Percentiles rank a stretch among this genome's conserved stretches.
Conservation (phyloP, 192 early-diverging fungal genomes). For the Spizellomyces sp. region DNA sequence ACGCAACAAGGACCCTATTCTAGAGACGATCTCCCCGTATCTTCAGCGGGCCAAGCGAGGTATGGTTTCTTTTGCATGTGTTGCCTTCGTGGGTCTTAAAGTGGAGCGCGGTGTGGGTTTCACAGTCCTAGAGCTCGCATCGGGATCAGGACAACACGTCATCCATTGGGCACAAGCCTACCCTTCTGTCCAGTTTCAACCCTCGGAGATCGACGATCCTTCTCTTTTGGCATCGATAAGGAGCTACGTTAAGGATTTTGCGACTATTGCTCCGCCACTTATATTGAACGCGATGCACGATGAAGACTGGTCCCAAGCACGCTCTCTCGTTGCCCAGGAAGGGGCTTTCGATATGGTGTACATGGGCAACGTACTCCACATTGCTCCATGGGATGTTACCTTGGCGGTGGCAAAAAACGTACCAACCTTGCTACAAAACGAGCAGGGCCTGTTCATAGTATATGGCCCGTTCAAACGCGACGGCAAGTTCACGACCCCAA, state of each 20-base stretch:
- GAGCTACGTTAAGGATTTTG: slow-evolving; percentile 3
- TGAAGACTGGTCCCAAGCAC: slow-evolving; percentile 13
- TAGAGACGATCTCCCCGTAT: slow-evolving; percentile 17
- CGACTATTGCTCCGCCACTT: slow-evolving; percentile 20
- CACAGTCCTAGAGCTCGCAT: slow-evolving; percentile 28
- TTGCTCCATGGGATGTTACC: slow-evolving; percentile 36
- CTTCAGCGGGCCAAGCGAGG: slow-evolving; percentile 15
- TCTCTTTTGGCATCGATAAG: slow-evolving; percentile 17
- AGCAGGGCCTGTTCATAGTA: slow-evolving; percentile 12
- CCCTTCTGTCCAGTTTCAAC: slow-evolving; percentile 27
- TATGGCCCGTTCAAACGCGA: slow-evolving; percentile 40
- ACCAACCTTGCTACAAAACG: slow-evolving; percentile 7
- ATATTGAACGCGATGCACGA: background rate
- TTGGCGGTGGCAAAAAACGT: slow-evolving; percentile 14
- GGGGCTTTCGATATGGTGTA: slow-evolving; percentile 30
- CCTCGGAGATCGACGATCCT: slow-evolving; percentile 26
- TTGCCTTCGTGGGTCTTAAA: background rate
- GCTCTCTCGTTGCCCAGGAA: background rate
- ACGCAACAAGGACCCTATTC: slow-evolving; percentile 35
- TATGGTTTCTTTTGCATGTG: background rate
- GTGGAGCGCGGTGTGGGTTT: background rate
- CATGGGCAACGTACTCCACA: slow-evolving; percentile 34
- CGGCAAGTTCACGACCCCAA: slow-evolving; percentile 32
- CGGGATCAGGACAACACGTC: slow-evolving; percentile 41
- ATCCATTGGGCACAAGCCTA: slow-evolving; percentile 19